Base-by-base conservation (phyloP, 768 basidiomycete species). In the Hemileccinum rubropunctum region DNA sequence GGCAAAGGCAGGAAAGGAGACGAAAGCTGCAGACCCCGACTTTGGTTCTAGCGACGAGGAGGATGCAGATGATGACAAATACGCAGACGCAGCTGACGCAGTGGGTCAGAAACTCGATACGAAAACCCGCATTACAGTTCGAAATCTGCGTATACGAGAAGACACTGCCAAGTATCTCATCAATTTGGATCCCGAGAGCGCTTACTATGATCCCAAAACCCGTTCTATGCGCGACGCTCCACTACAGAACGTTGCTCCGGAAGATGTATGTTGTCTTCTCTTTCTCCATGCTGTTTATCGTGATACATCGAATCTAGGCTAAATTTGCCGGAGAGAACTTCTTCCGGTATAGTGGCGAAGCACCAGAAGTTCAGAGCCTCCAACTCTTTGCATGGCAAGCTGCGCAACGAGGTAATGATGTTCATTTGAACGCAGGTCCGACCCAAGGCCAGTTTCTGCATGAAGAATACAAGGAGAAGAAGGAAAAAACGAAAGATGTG, bases 161-260 rank as follows among this genome's bases (percentile, higher is more conserved):
- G 97, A 99, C 67, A 98, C 95, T 1, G 97, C 97, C 10, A 99
- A 99, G 67, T 99, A 99, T 66, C 80, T 99, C 63, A 89, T 95
- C 68, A 99, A 98, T 66, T 68, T 99, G 67, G 94, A 98, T 68
- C 88, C 88, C 1, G 86, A 91, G 0, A 93, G 90, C 60, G 97
- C 97, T 9, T 98, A 98, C 73, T 99, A 99, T 65, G 97, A 99
- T 64, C 97, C 97, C 41, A 99, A 99, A 75, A 98, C 97, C 12
- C 86, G 97, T 63, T 98, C 95, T 7, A 99, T 99, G 97, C 88
- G 97, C 71, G 97, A 99, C 62, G 95, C 95, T 36, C 97, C 95
- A 0, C 52, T 84, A 13, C 82, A 81, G 65, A 80, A 83, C 58
- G 74, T 90, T 21, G 76, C 83, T 6, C 72, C 90, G n/a, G 93